These are phyloP conservation scores for Neofusicoccum parvum DNA, from an alignment of 2,329 filamentous ascomycete genomes.

Conservation along the genomic window DNA sequence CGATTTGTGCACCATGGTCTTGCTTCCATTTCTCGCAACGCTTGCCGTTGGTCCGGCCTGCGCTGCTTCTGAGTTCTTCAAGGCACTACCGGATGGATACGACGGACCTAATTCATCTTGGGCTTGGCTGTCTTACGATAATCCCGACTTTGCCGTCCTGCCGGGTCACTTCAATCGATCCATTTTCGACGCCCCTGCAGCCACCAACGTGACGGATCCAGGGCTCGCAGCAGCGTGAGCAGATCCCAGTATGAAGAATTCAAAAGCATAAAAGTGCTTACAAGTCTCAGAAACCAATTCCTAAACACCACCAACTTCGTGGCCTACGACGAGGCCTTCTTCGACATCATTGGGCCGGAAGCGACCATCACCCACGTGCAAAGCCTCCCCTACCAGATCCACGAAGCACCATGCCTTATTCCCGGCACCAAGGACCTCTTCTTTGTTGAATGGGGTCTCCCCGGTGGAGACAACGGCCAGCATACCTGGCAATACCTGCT, in stretches of 20 bases:
- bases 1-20: not conserved
- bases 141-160: conserved; percentile 19
- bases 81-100: not conserved
- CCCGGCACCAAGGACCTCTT: conserved; percentile 23
- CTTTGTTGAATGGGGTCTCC: conserved; percentile 25
- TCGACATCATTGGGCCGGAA: conserved; percentile 24
- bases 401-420: conserved; percentile 25
- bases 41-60: not conserved
- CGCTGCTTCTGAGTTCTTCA: not conserved
- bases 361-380: conserved; percentile 23
- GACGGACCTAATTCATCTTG: not conserved
- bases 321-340: conserved; percentile 25
- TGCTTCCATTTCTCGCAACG: not conserved
- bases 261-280: not conserved
- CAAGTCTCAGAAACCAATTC: conserved; percentile 10
- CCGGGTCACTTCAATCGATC: conserved; percentile 23
- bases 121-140: conserved; percentile 23
- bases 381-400: conserved; percentile 22
- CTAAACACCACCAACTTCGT: conserved; percentile 26
- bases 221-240: not conserved
- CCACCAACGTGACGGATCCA: conserved; percentile 12
- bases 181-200: conserved; percentile 20
- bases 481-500: conserved; percentile 25
- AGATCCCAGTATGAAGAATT: not conserved
- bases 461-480: conserved; percentile 24